These are phyloP conservation scores for Aspergillus proliferans DNA, from an alignment of 2,329 filamentous ascomycete species.

Conservation along the genomic window DNA sequence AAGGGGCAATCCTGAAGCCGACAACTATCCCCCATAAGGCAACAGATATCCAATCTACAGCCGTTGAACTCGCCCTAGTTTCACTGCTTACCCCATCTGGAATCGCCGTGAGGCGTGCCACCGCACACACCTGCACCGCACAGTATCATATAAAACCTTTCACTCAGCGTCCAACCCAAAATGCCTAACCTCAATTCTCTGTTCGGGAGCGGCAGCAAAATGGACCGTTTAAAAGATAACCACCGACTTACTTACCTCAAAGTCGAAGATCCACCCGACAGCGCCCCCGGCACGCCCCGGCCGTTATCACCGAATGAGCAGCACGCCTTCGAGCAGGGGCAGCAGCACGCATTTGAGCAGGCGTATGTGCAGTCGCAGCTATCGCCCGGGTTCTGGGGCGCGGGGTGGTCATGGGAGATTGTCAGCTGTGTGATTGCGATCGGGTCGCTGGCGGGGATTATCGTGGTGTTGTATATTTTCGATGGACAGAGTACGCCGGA, in stretches of 20 bases:
- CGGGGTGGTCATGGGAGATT: conserved; percentile 17
- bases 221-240: not conserved
- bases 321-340: too few species aligned
- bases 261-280: not conserved
- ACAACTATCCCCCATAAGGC: not conserved
- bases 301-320: not conserved
- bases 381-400: conserved; percentile 8
- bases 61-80: not conserved
- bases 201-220: not conserved
- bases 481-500: conserved; percentile 22
- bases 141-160: not conserved
- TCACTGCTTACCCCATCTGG: not conserved
- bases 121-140: too few species aligned
- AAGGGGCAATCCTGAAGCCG: not conserved
- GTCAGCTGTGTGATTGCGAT: conserved; percentile 21
- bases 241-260: not conserved
- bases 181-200: too few species aligned
- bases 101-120: too few species aligned
- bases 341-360: not conserved
- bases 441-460: conserved; percentile 28
- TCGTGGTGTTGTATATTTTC: conserved; percentile 24
- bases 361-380: not conserved
- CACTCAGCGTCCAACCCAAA: not conserved
- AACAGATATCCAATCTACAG: not conserved
- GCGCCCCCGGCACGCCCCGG: not conserved